Evolutionary conservation across 2,329 filamentous ascomycete genomes (phyloP).

Genomic region (Blumeria hordei): DNA sequence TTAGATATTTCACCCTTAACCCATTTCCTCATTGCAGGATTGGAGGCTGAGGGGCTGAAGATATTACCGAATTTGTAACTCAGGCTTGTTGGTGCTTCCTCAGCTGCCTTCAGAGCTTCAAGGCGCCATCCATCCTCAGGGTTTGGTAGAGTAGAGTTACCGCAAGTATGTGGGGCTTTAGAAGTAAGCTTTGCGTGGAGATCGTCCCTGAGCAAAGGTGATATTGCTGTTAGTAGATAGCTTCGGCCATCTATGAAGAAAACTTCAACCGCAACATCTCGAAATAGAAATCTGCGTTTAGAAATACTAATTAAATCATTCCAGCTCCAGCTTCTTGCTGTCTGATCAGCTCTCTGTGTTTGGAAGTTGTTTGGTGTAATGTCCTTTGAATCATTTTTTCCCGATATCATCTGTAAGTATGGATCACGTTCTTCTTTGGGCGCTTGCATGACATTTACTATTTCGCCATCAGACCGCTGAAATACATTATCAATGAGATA

Average conservation of each 20-base stretch:
- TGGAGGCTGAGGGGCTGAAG: slow-evolving; percentile 62
- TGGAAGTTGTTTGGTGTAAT: slow-evolving; percentile 34
- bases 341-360: slow-evolving; percentile 39
- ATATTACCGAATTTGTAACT: slow-evolving; percentile 81
- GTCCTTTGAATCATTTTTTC: slow-evolving; percentile 21
- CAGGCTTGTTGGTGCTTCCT: slow-evolving; percentile 36
- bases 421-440: slow-evolving; percentile 79
- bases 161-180: slow-evolving; percentile 60
- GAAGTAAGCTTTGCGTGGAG: slow-evolving; percentile 51
- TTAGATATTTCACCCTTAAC: slow-evolving; percentile 88
- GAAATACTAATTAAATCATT: slow-evolving; percentile 84
- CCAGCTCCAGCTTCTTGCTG: slow-evolving; percentile 83
- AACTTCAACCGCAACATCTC: slow-evolving; percentile 86
- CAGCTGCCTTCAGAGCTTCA: slow-evolving; percentile 50
- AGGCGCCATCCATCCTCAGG: slow-evolving; percentile 82
- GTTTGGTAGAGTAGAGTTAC: slow-evolving; percentile 42
- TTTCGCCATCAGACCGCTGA: slow-evolving; percentile 81
- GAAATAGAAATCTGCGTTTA: slow-evolving; percentile 82
- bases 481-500: slow-evolving; percentile 97
- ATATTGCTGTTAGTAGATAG: slow-evolving; percentile 72
- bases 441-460: slow-evolving; percentile 89
- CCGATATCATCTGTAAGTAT: slow-evolving; percentile 82
- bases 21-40: slow-evolving; percentile 74
- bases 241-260: slow-evolving; percentile 95
- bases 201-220: slow-evolving; percentile 49